Percentiles rank a stretch among this genome's conserved stretches.
phyloP scores from a whole-genome alignment of 2,329 filamentous ascomycete genomes.

The Rhytidhysteron rufulum region DNA sequence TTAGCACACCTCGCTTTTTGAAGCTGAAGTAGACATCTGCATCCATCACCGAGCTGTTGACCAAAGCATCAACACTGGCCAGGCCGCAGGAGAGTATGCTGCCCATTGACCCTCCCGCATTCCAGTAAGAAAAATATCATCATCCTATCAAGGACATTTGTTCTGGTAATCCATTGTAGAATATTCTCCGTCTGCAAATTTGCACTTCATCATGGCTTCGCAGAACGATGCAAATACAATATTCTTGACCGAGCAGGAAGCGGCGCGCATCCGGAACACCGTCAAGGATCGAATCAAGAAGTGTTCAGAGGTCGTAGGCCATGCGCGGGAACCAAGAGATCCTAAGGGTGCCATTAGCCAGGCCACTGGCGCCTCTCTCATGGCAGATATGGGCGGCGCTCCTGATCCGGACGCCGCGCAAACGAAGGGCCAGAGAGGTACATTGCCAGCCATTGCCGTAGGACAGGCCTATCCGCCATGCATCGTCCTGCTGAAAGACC shows the following conservation, averaged over 20 bases:
- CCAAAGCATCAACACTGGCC: too few relatives aligned
- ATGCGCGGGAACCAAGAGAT: slow-evolving; percentile 17
- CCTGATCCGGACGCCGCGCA: slow-evolving; percentile 11
- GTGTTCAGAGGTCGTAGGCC: slow-evolving; percentile 14
- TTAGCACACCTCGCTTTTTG: too few relatives aligned
- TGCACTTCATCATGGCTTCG: slow-evolving; percentile 14
- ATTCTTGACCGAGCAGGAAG: slow-evolving; percentile 23
- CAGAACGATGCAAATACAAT: slow-evolving; percentile 18
- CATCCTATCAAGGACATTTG: neutral
- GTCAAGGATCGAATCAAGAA: slow-evolving; percentile 16
- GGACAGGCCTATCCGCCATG: slow-evolving; percentile 24
- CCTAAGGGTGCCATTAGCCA: slow-evolving; percentile 18
- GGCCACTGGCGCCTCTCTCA: slow-evolving; percentile 26
- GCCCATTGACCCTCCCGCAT: neutral
- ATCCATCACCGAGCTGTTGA: too few relatives aligned
- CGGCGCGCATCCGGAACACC: slow-evolving; percentile 21
- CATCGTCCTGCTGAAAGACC: slow-evolving; percentile 9
- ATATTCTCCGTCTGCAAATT: neutral
- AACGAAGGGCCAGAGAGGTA: slow-evolving; percentile 9
- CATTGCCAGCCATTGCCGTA: slow-evolving; percentile 18
- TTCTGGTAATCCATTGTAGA: neutral
- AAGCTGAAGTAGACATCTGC: too few relatives aligned
- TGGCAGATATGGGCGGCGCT: slow-evolving; percentile 27
- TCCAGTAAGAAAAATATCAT: neutral
- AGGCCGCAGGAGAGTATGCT: neutral